Conservation (phyloP, 202 grass and related monocot genomes). For the Brachypodium distachyon region DNA sequence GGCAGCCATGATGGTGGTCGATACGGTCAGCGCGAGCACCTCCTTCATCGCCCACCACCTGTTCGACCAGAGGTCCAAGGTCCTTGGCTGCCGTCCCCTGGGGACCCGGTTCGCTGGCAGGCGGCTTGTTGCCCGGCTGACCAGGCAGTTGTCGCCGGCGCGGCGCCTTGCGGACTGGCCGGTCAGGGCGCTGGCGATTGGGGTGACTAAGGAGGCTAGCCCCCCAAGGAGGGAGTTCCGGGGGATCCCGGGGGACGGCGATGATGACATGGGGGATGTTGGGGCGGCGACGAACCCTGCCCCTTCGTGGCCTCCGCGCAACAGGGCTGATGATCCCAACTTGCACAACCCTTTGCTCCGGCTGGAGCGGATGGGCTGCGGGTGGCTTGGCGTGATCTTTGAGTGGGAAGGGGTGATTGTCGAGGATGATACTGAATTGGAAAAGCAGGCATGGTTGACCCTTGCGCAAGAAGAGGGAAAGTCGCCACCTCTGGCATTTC, state of each 20-base stretch:
- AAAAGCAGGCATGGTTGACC: constrained; percentile 67
- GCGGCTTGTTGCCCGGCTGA: constrained; percentile 32
- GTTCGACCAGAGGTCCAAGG: constrained; percentile 37
- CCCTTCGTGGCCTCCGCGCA: constrained; percentile 57
- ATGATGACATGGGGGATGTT: too few relatives aligned
- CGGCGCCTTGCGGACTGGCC: constrained; percentile 32
- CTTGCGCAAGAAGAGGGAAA: constrained; percentile 72
- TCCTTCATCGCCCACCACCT: constrained; percentile 49
- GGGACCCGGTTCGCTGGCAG: constrained; percentile 28
- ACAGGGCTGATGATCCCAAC: constrained; percentile 65
- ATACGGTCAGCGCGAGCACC: constrained; percentile 75
- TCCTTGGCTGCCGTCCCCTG: constrained; percentile 34
- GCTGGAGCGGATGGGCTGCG: constrained; percentile 86
- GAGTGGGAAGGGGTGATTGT: constrained; percentile 92
- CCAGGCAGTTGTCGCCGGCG: constrained; percentile 9
- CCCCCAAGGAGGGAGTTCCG: constrained; percentile 34
- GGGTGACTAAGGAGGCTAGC: constrained; percentile 53
- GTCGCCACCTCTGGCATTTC: constrained; percentile 45
- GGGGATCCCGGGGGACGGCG: constrained; percentile 45
- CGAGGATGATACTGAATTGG: constrained; percentile 64
- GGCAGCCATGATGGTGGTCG: constrained; percentile 44
- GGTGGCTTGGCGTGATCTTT: constrained; percentile 83
- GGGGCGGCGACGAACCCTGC: neutral
- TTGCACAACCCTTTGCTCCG: constrained; percentile 79
- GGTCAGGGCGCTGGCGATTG: constrained; percentile 43